Evolutionary conservation across 768 basidiomycete genomes (phyloP).

Genomic region (Mycena chlorophos): DNA sequence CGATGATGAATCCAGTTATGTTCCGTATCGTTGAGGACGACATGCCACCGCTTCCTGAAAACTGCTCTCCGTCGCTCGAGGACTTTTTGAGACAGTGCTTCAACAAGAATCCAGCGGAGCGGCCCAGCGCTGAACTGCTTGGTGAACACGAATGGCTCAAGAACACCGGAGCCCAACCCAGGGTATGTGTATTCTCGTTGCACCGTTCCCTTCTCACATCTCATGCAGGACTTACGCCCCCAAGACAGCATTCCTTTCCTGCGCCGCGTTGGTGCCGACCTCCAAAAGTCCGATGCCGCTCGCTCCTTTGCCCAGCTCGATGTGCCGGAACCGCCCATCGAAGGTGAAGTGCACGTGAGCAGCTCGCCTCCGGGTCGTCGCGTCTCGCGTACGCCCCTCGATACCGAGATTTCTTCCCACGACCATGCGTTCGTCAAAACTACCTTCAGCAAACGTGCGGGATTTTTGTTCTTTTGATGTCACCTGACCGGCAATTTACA

Average conservation of each 20-base stretch:
- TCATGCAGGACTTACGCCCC: slow-evolving; percentile 70
- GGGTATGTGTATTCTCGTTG: slow-evolving; percentile 46
- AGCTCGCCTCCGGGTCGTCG: slow-evolving; percentile 40
- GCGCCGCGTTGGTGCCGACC: slow-evolving; percentile 84
- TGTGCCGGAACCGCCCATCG: slow-evolving; percentile 41
- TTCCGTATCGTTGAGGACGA: slow-evolving; percentile 96
- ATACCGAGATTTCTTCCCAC: slow-evolving; percentile 59
- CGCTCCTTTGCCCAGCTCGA: slow-evolving; percentile 54
- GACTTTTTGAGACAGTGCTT: slow-evolving; percentile 90
- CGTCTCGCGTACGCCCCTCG: slow-evolving; percentile 37
- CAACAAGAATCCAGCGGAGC: slow-evolving; percentile 76
- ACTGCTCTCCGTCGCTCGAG: slow-evolving; percentile 69
- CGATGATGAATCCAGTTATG: slow-evolving; percentile 62
- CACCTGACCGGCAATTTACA: slow-evolving; percentile 32
- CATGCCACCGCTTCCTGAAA: slow-evolving; percentile 82
- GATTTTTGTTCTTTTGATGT: slow-evolving; percentile 18
- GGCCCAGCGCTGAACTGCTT: slow-evolving; percentile 83
- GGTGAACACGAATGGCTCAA: slow-evolving; percentile 93
- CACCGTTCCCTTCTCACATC: slow-evolving; percentile 1
- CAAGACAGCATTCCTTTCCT: slow-evolving; percentile 96
- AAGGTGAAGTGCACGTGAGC: slow-evolving; percentile 41
- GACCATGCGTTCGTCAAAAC: slow-evolving; percentile 90
- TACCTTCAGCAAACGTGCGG: slow-evolving; percentile 88
- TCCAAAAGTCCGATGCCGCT: slow-evolving; percentile 69
- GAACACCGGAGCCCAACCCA: slow-evolving; percentile 62